Conservation (phyloP, 352 stramenopile genomes). For the Thraustochytrium sp. region DNA sequence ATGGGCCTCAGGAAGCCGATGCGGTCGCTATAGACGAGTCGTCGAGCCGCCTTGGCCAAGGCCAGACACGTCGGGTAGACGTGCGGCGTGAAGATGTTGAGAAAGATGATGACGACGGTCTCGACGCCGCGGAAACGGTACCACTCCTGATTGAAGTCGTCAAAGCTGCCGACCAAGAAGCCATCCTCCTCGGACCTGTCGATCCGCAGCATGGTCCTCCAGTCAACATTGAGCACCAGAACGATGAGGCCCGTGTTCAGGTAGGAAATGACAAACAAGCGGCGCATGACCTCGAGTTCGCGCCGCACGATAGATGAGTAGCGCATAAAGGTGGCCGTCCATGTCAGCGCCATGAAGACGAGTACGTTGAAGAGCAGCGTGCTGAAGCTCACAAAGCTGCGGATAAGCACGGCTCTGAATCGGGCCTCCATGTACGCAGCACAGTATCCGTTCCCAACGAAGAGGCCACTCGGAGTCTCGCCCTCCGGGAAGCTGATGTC, state of each 20-base stretch:
- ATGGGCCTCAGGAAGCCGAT: too few species aligned
- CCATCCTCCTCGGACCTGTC: background rate
- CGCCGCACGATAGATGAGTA: background rate
- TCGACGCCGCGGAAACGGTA: slow-evolving; percentile 24
- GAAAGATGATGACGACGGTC: background rate
- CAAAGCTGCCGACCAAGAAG: background rate
- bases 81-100: slow-evolving; percentile 41
- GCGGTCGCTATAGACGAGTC: too few species aligned
- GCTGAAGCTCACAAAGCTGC: background rate
- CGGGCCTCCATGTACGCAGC: background rate
- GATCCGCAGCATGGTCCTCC: background rate
- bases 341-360: background rate
- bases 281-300: background rate
- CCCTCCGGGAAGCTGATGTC: background rate
- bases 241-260: slow-evolving; percentile 27
- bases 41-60: background rate
- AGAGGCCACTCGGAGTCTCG: too few species aligned
- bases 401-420: background rate
- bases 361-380: background rate
- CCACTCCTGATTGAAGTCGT: slow-evolving; percentile 13
- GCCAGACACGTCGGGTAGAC: background rate
- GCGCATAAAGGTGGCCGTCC: background rate
- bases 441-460: too few species aligned
- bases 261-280: slow-evolving; percentile 7
- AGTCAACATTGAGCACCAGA: slow-evolving; percentile 4